Percentiles rank a stretch among this genome's conserved stretches.
phyloP scores from a whole-genome alignment of 176 grass and related monocot genomes.

The Oropetium thomaeum region DNA sequence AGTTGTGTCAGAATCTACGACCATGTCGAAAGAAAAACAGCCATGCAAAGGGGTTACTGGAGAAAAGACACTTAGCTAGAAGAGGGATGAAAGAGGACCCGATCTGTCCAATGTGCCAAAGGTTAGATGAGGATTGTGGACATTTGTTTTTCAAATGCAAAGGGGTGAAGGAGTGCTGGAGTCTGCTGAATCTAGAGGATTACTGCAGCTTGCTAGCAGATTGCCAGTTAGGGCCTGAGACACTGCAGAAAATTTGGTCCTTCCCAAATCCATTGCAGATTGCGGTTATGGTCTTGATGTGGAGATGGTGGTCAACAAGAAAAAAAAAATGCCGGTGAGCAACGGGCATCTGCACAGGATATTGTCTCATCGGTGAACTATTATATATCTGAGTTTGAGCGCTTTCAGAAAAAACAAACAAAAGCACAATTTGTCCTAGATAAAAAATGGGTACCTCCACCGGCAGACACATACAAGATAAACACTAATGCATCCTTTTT shows the following conservation, averaged over 20 bases:
- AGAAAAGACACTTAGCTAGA: too few relatives aligned
- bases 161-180: background rate
- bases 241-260: background rate
- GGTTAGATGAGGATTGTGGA: background rate
- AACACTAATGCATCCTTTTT: background rate
- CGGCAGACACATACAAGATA: background rate
- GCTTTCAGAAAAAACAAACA: background rate
- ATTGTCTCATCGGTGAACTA: too few relatives aligned
- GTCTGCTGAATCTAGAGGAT: background rate
- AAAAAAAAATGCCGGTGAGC: too few relatives aligned
- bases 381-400: background rate
- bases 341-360: too few relatives aligned
- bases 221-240: background rate
- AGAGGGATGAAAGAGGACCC: background rate
- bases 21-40: too few relatives aligned
- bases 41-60: too few relatives aligned
- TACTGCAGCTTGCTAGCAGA: accelerated
- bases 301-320: background rate
- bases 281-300: background rate
- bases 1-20: too few relatives aligned
- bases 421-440: too few relatives aligned
- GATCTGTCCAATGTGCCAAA: background rate
- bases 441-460: background rate
- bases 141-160: background rate
- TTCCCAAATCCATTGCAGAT: accelerated